phyloP scores from a whole-genome alignment of 257 asterid species.

The Gynochthodes officinalis region DNA sequence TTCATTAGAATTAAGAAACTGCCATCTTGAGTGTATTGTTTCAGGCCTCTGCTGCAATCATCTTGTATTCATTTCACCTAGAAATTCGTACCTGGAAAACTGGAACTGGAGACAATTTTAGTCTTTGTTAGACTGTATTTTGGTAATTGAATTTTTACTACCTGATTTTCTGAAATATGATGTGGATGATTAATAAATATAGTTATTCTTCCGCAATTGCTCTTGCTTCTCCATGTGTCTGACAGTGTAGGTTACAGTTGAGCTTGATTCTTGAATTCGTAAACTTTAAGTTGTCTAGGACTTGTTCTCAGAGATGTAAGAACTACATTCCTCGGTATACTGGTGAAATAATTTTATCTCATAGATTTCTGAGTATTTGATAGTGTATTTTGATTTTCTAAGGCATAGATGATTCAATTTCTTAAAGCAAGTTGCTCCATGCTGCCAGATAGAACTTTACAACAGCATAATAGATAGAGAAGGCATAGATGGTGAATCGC shows the following conservation, averaged over 20 bases:
- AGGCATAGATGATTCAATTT: neutral
- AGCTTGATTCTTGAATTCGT: neutral
- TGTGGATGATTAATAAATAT: neutral
- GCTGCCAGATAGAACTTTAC: conserved; percentile 65
- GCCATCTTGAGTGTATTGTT: neutral
- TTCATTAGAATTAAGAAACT: neutral
- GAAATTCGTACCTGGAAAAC: neutral
- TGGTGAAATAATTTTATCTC: neutral
- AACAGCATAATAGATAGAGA: conserved; percentile 83
- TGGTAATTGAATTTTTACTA: neutral
- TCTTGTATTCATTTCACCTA: neutral
- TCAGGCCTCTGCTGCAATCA: neutral
- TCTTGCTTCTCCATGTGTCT: neutral
- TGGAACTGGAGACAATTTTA: neutral
- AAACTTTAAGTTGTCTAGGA: neutral
- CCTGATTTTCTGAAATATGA: neutral
- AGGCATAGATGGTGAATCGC: conserved; percentile 65
- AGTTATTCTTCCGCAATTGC: neutral
- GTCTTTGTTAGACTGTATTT: neutral
- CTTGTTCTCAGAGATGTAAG: neutral
- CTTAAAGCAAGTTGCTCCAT: neutral
- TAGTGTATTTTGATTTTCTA: neutral
- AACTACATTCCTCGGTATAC: neutral
- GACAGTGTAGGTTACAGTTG: neutral
- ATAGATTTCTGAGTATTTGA: neutral